A percentile compares a stretch with the other conserved stretches of the same genome.
Conservation (phyloP, 1,284 basidiomycete genomes). For the Melampsora medusae region DNA sequence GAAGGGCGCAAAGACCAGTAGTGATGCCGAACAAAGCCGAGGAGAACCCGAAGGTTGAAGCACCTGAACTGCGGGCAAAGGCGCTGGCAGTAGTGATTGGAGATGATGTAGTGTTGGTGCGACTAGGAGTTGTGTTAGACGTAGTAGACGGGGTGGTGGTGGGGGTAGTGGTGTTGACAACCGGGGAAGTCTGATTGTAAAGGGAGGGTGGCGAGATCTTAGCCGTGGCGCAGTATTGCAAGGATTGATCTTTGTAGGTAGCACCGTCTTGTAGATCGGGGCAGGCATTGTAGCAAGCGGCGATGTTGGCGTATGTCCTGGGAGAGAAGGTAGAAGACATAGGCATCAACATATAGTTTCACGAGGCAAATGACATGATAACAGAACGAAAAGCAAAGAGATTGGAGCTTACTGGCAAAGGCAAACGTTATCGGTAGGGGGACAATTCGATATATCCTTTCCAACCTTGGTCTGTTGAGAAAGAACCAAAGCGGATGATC, state of each 20-base stretch:
- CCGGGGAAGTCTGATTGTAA: neutral
- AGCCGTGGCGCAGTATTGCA: constrained; percentile 10
- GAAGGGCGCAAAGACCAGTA: neutral
- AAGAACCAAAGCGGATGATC: neutral
- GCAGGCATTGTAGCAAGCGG: constrained; percentile 38
- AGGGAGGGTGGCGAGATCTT: constrained; percentile 9
- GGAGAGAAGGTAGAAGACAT: neutral
- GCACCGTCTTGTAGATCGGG: constrained; percentile 22
- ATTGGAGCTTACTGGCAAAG: constrained; percentile 25
- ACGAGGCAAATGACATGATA: neutral
- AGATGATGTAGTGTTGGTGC: constrained; percentile 1
- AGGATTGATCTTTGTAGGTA: constrained; percentile 23
- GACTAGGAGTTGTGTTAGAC: neutral
- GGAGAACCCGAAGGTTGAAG: neutral
- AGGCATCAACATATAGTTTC: neutral
- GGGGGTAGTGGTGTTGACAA: neutral
- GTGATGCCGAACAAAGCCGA: neutral
- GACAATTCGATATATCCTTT: constrained; percentile 33
- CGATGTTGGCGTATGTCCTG: constrained; percentile 36
- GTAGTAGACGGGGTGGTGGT: neutral
- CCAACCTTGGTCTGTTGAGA: constrained; percentile 18
- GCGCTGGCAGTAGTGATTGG: neutral
- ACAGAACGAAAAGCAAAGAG: neutral
- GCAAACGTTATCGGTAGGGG: constrained; percentile 15
- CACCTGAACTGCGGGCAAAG: neutral